Evolutionary conservation across 345 rosid genomes (phyloP).

Genomic region (Eucalyptus sp.): DNA sequence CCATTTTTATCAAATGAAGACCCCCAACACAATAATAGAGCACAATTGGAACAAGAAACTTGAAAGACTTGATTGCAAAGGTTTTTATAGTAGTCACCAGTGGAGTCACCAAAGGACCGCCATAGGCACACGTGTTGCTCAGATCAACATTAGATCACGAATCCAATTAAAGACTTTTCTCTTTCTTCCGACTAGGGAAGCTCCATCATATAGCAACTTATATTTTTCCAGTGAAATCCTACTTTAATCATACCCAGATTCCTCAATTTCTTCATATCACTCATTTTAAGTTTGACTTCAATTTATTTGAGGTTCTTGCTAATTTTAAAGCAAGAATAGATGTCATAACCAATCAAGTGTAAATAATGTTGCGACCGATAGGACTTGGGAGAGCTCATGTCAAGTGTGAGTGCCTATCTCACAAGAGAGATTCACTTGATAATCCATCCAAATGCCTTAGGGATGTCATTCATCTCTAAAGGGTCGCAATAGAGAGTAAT

Average conservation of each 20-base stretch:
- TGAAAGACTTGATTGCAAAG: neutral
- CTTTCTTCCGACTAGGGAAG: neutral
- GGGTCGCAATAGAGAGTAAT: neutral
- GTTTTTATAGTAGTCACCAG: fast-evolving
- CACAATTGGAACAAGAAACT: neutral
- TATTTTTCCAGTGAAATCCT: fast-evolving
- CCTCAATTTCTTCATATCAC: neutral
- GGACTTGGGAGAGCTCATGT: fast-evolving
- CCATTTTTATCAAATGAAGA: too few relatives aligned
- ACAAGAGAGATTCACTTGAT: fast-evolving
- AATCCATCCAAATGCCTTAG: neutral
- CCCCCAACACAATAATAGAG: too few relatives aligned
- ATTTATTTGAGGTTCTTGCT: neutral
- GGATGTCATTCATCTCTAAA: neutral
- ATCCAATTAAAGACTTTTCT: neutral
- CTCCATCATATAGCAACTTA: neutral
- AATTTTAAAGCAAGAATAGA: neutral
- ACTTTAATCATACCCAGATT: neutral
- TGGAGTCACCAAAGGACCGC: fast-evolving
- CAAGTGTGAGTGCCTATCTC: fast-evolving
- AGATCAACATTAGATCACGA: neutral
- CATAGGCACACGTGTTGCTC: neutral
- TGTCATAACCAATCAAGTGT: neutral
- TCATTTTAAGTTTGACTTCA: too few relatives aligned
- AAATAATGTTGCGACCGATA: fast-evolving